phyloP scores from a whole-genome alignment of 257 asterid species.

The Petunia axillaris region DNA sequence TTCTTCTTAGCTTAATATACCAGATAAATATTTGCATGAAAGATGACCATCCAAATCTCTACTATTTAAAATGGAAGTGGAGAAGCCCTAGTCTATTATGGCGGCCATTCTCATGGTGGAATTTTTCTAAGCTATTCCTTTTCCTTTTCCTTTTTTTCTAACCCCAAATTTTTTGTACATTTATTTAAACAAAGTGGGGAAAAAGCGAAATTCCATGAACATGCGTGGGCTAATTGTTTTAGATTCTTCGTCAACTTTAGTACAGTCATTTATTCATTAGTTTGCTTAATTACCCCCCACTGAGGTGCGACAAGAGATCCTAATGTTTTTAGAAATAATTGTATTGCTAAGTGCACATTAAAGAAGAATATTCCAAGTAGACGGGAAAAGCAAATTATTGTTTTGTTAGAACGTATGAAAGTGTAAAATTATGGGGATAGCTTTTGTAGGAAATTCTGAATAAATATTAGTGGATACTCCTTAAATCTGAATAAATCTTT shows the following conservation, averaged over 20 bases:
- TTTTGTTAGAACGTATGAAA: too few species aligned
- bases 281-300: not conserved
- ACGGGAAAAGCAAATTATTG: too few species aligned
- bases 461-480: too few species aligned
- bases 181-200: too few species aligned
- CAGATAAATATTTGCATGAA: not conserved
- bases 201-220: too few species aligned
- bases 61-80: slow-evolving; percentile 1
- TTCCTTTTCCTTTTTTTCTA: too few species aligned
- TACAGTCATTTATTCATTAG: too few species aligned
- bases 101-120: not conserved
- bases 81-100: not conserved
- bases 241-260: not conserved
- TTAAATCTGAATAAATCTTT: too few species aligned
- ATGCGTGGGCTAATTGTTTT: not conserved
- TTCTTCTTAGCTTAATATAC: too few species aligned
- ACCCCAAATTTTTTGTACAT: too few species aligned
- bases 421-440: too few species aligned
- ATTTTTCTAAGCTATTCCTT: not conserved
- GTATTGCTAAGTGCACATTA: not conserved
- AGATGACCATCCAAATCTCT: not conserved
- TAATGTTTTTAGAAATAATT: not conserved
- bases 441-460: too few species aligned
- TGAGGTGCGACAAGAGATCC: not conserved
- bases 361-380: not conserved